phyloP scores from a whole-genome alignment of 1,284 basidiomycete species.

The Leccinum idahoense region DNA sequence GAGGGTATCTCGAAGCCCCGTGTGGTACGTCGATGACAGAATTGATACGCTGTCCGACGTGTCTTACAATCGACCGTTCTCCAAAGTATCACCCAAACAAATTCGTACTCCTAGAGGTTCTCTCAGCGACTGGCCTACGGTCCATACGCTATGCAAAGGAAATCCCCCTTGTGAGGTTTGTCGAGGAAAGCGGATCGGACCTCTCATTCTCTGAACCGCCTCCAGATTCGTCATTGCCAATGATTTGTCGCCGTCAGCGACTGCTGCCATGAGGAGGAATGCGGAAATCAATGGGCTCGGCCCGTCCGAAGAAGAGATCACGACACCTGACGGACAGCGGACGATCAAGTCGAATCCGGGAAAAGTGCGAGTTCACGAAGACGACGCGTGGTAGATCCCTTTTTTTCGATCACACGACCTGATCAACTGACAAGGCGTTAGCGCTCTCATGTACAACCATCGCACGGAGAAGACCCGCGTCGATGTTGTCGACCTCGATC shows the following conservation, averaged over 20 bases:
- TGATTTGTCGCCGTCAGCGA: constrained; percentile 82
- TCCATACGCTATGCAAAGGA: constrained; percentile 98
- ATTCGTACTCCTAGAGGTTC: constrained; percentile 87
- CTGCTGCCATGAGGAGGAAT: constrained; percentile 85
- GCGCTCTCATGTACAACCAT: constrained; percentile 89
- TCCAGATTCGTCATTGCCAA: constrained; percentile 84
- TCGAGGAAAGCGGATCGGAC: constrained; percentile 1
- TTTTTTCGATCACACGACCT: not conserved
- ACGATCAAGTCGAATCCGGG: constrained; percentile 30
- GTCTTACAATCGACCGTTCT: constrained; percentile 3
- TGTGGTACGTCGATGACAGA: constrained; percentile 19
- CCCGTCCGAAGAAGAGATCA: constrained; percentile 26
- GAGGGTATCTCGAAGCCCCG: constrained; percentile 12
- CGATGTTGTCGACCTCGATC: constrained; percentile 94
- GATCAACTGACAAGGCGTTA: constrained; percentile 26
- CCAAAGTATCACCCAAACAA: constrained; percentile 53
- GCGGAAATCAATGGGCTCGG: constrained; percentile 84
- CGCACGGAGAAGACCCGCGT: constrained; percentile 71
- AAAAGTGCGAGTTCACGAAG: constrained; percentile 81
- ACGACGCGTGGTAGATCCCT: constrained; percentile 79
- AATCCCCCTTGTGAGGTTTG: constrained; percentile 83
- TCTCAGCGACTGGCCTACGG: constrained; percentile 93
- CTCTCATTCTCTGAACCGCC: constrained; percentile 4
- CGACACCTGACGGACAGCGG: constrained; percentile 15
- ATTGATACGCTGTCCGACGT: not conserved